A percentile compares a stretch with the other conserved stretches of the same genome.
These are phyloP conservation scores for Lycium barbarum DNA, from an alignment of 257 asterid species.

Conservation along the genomic window DNA sequence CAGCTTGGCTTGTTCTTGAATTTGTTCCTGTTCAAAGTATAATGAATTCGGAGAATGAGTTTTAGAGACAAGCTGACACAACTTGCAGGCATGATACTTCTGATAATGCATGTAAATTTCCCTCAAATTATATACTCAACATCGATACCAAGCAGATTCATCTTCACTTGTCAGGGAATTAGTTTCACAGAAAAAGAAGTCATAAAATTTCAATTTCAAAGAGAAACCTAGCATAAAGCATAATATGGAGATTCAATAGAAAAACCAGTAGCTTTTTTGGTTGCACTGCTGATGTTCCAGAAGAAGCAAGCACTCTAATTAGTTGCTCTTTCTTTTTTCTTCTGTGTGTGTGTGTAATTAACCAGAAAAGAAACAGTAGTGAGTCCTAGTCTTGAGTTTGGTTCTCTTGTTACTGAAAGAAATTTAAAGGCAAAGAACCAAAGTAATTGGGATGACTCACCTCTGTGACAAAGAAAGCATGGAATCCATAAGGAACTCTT, in stretches of 20 bases:
- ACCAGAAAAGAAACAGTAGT: not conserved
- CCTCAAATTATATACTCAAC: not conserved
- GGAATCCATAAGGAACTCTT: conserved; percentile 95
- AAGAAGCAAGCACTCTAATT: not conserved
- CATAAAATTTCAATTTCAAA: not conserved
- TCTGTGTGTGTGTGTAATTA: not conserved
- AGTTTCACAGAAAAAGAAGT: not conserved
- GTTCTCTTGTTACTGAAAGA: not conserved
- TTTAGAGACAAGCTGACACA: not conserved
- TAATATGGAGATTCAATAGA: not conserved
- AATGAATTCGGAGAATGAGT: conserved; percentile 31
- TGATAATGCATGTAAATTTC: not conserved
- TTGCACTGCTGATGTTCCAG: conserved; percentile 11
- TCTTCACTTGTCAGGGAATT: not conserved
- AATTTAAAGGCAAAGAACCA: conserved; percentile 11
- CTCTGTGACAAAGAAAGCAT: conserved; percentile 94
- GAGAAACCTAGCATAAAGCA: not conserved
- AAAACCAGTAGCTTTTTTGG: not conserved
- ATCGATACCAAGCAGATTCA: not conserved
- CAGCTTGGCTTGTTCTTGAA: conserved; percentile 70
- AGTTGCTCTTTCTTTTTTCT: no score
- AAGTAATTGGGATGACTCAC: conserved; percentile 43
- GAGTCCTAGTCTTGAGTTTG: no score
- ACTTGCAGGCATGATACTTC: not conserved
- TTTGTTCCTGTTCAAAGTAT: conserved; percentile 81